Conservation (phyloP, 2,329 filamentous ascomycete species). For the Helotiales sp. region DNA sequence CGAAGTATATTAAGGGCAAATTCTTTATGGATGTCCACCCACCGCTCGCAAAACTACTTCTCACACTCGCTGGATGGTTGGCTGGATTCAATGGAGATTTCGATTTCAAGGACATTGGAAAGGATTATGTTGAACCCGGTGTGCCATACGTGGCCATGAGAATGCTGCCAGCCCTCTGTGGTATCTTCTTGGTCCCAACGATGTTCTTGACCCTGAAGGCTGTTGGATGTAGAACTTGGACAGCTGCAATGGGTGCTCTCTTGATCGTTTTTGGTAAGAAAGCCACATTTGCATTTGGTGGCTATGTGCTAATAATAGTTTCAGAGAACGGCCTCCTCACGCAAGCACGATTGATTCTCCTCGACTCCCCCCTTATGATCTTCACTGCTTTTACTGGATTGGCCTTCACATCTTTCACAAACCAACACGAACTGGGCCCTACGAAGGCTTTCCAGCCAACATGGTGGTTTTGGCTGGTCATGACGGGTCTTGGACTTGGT, state of each 20-base stretch:
- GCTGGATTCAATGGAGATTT: conserved; percentile 95
- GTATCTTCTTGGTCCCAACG: conserved; percentile 84
- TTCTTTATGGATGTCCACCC: conserved; percentile 99
- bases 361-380: conserved; percentile 92
- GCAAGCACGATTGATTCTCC: conserved; percentile 91
- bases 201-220: conserved; percentile 97
- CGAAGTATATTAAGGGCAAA: conserved; percentile 98
- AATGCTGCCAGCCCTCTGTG: conserved; percentile 86
- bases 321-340: conserved; percentile 93
- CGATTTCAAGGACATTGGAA: conserved; percentile 99
- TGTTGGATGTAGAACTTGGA: conserved; percentile 84
- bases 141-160: conserved; percentile 99
- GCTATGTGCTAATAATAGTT: conserved; percentile 32
- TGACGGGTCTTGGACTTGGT: conserved; percentile 85
- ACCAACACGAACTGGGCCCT: conserved; percentile 94
- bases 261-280: conserved; percentile 85
- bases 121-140: conserved; percentile 92
- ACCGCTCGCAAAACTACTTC: conserved; percentile 92
- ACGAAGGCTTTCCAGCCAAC: conserved; percentile 82
- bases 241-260: conserved; percentile 80
- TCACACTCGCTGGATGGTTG: conserved; percentile 92
- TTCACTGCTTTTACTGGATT: conserved; percentile 92
- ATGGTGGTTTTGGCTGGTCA: conserved; percentile 98
- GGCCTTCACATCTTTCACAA: conserved; percentile 90
- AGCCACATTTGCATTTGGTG: conserved; percentile 15